Evolutionary conservation across 2,329 filamentous ascomycete genomes (phyloP), one percentile per base, ranked within the genome.

Genomic region (Diaporthe citri): DNA sequence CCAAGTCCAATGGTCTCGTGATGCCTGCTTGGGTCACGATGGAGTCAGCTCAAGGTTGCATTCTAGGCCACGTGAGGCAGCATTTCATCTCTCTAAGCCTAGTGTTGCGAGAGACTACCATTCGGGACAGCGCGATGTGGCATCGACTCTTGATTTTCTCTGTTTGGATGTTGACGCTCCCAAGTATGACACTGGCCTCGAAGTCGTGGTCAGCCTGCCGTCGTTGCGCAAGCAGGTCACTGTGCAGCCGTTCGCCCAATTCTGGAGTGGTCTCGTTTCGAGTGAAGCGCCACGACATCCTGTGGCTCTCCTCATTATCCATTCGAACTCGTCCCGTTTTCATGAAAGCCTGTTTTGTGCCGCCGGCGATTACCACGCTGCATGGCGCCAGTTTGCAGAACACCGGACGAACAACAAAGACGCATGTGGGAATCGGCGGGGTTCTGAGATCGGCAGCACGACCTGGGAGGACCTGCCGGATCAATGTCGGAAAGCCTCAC

Each of bases 61-160:
- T 55, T 67, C 34, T 28, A 20, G 64, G 31, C 64, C 64, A 67
- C 64, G 46, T 67, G 64, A 31, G 46, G 31, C 64, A 67, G 31
- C 64, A 25, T 25, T 39, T 20, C 13, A 12, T 52, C 64, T 17
- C 46, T 39, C 22, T 67, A 31, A 52, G 43, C 46, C 17, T 67
- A 52, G 43, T 67, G 31, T 41, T 39, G 64, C 22, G 28, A 67
- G 15, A 41, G 9, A 0, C n/a, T 39, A 41, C 46, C 46, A 51
- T 20, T 52, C 39, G 31, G 31, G 41, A 20, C 31, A 52, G 31
- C 46, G 13, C 34, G 41, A 67, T 48, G 15, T 67, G 13, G 28
- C 64, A 28, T 25, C 15, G 13, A 20, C 36, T 34, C 10, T n/a
- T 41, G 20, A 2, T 13, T 39, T 34, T 20, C 60, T 12, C 41